These are phyloP conservation scores for Carnegiea gigantea DNA, from an alignment of 179 eudicot genomes.

Conservation along the genomic window DNA sequence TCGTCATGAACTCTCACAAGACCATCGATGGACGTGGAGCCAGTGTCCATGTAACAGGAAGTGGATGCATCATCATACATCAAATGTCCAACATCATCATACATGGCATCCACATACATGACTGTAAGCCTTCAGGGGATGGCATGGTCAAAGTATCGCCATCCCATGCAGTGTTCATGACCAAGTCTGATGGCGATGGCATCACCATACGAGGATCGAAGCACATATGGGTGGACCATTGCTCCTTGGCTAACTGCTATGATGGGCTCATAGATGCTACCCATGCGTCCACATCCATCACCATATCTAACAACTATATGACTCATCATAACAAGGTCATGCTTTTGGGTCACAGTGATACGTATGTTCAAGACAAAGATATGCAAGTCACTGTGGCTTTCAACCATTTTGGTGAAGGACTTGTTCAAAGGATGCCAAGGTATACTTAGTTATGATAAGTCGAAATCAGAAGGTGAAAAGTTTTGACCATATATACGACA, in stretches of 20 bases:
- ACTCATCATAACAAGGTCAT: not conserved
- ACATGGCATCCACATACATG: slow-evolving; percentile 4
- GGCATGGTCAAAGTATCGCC: not conserved
- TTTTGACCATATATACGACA: no score
- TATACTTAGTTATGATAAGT: no score
- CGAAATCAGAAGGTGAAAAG: no score
- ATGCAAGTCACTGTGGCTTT: not conserved
- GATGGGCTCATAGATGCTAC: slow-evolving; percentile 1
- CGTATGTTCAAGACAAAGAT: not conserved
- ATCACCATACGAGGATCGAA: not conserved
- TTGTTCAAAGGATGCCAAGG: not conserved
- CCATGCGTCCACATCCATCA: not conserved
- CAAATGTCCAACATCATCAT: not conserved
- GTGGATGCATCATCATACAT: slow-evolving; percentile 2
- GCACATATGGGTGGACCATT: not conserved
- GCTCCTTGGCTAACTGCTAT: not conserved
- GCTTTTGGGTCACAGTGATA: not conserved
- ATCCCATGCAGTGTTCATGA: not conserved
- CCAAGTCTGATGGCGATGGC: not conserved
- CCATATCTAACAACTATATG: slow-evolving; percentile 4
- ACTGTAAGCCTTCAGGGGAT: not conserved
- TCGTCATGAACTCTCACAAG: slow-evolving; percentile 7
- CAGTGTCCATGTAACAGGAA: not conserved
- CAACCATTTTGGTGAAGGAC: not conserved
- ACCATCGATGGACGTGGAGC: not conserved